A percentile compares a stretch with the other conserved stretches of the same genome.
phyloP scores from a whole-genome alignment of 495 filamentous ascomycete species.

The Aspergillus mulundensis region DNA sequence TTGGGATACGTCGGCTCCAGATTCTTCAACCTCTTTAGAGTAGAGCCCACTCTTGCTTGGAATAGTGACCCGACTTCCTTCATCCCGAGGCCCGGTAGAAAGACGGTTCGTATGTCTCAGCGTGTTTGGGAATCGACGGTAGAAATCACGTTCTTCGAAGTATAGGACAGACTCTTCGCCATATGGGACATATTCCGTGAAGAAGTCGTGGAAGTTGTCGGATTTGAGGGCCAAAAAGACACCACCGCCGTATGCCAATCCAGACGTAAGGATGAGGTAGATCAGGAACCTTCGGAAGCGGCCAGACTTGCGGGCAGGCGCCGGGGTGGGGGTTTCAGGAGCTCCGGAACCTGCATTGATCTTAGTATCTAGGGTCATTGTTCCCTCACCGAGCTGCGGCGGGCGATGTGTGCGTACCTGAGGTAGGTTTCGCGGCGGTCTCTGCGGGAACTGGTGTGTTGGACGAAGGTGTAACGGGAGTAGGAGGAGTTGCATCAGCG shows the following conservation, averaged over 20 bases:
- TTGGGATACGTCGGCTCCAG: slow-evolving; percentile 42
- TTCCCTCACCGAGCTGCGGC: slow-evolving; percentile 12
- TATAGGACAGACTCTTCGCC: slow-evolving; percentile 95
- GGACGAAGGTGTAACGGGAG: slow-evolving; percentile 44
- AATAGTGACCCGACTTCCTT: slow-evolving; percentile 73
- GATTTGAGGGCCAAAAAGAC: slow-evolving; percentile 87
- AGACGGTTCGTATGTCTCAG: slow-evolving; percentile 48
- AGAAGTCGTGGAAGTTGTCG: slow-evolving; percentile 99
- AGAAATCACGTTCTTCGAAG: slow-evolving; percentile 93
- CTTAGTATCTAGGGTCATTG: slow-evolving; percentile 14
- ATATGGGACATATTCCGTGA: slow-evolving; percentile 94
- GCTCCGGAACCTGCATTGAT: slow-evolving; percentile 23
- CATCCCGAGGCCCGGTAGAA: slow-evolving; percentile 45
- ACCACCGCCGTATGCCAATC: slow-evolving; percentile 77
- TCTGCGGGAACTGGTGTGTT: slow-evolving; percentile 55
- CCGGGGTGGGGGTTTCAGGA: slow-evolving; percentile 34
- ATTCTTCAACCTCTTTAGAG: slow-evolving; percentile 68
- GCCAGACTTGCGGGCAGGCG: slow-evolving; percentile 61
- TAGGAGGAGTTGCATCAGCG: slow-evolving; percentile 40
- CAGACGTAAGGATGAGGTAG: slow-evolving; percentile 66
- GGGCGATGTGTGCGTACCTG: slow-evolving; percentile 44
- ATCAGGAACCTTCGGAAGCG: slow-evolving; percentile 73
- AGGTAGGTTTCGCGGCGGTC: slow-evolving; percentile 56
- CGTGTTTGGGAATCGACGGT: slow-evolving; percentile 80
- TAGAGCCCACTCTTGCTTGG: slow-evolving; percentile 80